phyloP scores from a whole-genome alignment of 805 yeast genomes.

The Monosporozyma servazzii region DNA sequence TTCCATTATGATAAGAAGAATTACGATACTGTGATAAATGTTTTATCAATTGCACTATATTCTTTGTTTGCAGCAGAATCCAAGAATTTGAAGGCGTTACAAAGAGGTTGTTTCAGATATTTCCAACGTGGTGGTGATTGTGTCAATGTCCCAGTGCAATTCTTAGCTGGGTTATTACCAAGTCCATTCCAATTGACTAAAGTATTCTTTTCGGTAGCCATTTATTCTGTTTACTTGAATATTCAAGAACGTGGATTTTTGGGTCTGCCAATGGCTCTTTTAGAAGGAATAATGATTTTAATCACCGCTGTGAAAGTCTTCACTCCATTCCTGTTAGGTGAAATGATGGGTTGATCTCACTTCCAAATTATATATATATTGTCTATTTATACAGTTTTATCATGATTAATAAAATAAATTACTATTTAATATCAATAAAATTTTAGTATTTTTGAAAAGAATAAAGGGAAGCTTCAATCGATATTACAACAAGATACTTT shows the following conservation, averaged over 20 bases:
- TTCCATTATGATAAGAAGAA: constrained; percentile 75
- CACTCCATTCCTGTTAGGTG: constrained; percentile 63
- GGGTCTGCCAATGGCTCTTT: constrained; percentile 61
- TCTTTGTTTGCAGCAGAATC: constrained; percentile 83
- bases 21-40: constrained; percentile 77
- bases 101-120: constrained; percentile 81
- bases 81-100: constrained; percentile 55
- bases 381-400: not conserved
- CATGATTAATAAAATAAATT: not conserved
- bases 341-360: constrained; percentile 32
- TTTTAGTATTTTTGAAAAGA: not conserved
- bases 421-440: not conserved
- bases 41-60: constrained; percentile 83
- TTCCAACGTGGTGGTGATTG: constrained; percentile 79
- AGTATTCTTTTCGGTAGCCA: constrained; percentile 87
- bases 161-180: constrained; percentile 75
- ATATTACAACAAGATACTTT: not conserved
- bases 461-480: not conserved
- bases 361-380: not conserved
- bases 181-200: constrained; percentile 64
- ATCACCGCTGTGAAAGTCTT: constrained; percentile 70
- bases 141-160: constrained; percentile 67
- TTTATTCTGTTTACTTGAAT: constrained; percentile 69
- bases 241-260: constrained; percentile 52
- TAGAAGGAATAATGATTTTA: constrained; percentile 59